Evolutionary conservation across 805 yeast genomes (phyloP), one percentile per base, ranked within the genome.

Genomic region (Zygosaccharomyces siamensis): DNA sequence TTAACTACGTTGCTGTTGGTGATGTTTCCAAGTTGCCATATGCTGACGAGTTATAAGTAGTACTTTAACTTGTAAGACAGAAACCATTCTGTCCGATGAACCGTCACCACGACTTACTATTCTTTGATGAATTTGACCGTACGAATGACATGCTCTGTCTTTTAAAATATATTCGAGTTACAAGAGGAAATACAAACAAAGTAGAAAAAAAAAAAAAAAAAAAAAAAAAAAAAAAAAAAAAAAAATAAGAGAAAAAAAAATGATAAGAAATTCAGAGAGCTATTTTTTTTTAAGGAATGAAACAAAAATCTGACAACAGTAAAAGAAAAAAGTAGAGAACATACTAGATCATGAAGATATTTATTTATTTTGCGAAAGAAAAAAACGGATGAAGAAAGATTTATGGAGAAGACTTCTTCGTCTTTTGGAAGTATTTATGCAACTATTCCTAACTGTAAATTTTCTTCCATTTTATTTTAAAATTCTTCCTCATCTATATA

Each of bases 1-100:
- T 83, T 75, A 89, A 84, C 75, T 83, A 86, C 65, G 93, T 84
- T 57, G 97, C 93, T 55, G 83, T 88, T 54, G 99, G 98, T 72
- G 84, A 89, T 70, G 81, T 84, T 53, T 84, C 82, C 66, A 81
- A 80, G 57, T 81, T 92, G 73, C 97, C 99, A 64, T 86, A 76
- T 70, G 84, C 85, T 62, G 89, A 86, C 70, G 97, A 93, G 75
- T 83, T 92, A 72, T 86, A 85, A 69, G 27, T 33, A 26, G 31
- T 40, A 45, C 20, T 10, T 18, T 45, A 41, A 30, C 11, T 14
- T 33, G 18, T 6, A 10, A 33, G 16, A 18, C 3, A 18, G 20
- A 18, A 33, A 14, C 37, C 37, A 8, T 33, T 20, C 37, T 14
- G 4, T 18, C 20, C 21, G 14, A 33, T 21, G 8, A 33, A 33